Evolutionary conservation across 768 basidiomycete species (phyloP), one percentile per base, ranked within the genome.

Genomic region (Hypsizygus marmoreus): DNA sequence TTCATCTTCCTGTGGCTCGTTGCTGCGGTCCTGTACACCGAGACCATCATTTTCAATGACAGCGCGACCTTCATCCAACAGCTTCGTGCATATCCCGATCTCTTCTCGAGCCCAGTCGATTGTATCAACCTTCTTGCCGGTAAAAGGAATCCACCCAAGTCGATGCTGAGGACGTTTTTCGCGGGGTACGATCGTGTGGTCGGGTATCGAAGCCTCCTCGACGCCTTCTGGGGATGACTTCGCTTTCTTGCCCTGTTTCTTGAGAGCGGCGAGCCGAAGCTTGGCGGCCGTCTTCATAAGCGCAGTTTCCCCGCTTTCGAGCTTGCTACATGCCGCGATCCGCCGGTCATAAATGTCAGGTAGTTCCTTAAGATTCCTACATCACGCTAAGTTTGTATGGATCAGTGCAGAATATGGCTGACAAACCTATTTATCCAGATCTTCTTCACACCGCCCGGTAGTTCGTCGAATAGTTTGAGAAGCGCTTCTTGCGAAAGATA

Each of bases 391-490:
- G n/a, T n/a, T n/a, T n/a, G n/a, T n/a, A n/a, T n/a, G n/a, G n/a
- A n/a, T n/a, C n/a, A n/a, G n/a, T 36, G n/a, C 39, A n/a, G 13
- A 16, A 2, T 43, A n/a, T n/a, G n/a, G n/a, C n/a, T n/a, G n/a
- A n/a, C 77, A 31, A 46, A 85, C 84, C 89, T 77, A 64, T 94
- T 95, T 29, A 98, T 76, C 94, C 95, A 99, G 28, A 99, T 82
- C 53, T 82, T 81, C 61, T 84, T 85, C 6, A 95, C 88, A 12
- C 95, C 95, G 8, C 95, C 95, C 0, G 97, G 95, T 2, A 97
- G 76, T 45, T 80, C 77, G n/a, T 79, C 77, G 65, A 91, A 95
- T 9, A 95, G 67, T 38, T 79, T 72, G 32, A 63, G 68, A 22
- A 97, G 73, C 3, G 82, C 82, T 6, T 73, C 66, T 54, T 86